Evolutionary conservation across 2,329 filamentous ascomycete species (phyloP), one percentile per base, ranked within the genome.

Genomic region (Arthrobotrys sphaeroides): DNA sequence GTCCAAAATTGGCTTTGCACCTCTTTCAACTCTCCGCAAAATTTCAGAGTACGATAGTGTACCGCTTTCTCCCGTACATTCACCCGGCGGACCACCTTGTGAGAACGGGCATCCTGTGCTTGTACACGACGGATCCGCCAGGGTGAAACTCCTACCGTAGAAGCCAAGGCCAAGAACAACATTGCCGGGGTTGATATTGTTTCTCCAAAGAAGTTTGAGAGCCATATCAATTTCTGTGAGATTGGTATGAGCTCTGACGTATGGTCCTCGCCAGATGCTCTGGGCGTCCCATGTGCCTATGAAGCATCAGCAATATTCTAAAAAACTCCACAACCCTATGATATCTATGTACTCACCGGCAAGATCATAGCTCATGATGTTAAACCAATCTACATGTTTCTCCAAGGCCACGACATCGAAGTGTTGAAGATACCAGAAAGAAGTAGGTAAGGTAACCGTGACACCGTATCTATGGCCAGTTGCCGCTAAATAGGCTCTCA

Each of bases 191-290:
- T 38, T 60, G 18, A 78, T 66, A 16, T 75, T 73, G 18, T 59
- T 77, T 26, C 78, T 66, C 81, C 81, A 82, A 0, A 83, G 43
- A 0, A 82, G 77, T 49, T 82, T 78, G 2, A 82, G 40, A 5
- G 78, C 79, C 7, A 45, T 10, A 9, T 81, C 70, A n/a, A 82
- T 82, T 66, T 81, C 80, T 6, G 81, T 81, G 3, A 81, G 33
- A 59, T 82, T 81, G 4, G 80, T 81, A 49, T 81, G 80, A 1
- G 78, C 66, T n/a, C 65, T 18, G 33, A 77, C 49, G 26, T 53
- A 51, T 12, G 59, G 64, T 3, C 76, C 76, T 10, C 18, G 55
- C 67, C 67, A 77, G 5, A 31, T 40, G 2, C 57, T 47, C 3
- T 65, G n/a, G 2, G 36, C 42, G 28, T 77, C 70, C 75, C 70